Conservation (phyloP, 1,284 basidiomycete species). For the Mycena sp. region DNA sequence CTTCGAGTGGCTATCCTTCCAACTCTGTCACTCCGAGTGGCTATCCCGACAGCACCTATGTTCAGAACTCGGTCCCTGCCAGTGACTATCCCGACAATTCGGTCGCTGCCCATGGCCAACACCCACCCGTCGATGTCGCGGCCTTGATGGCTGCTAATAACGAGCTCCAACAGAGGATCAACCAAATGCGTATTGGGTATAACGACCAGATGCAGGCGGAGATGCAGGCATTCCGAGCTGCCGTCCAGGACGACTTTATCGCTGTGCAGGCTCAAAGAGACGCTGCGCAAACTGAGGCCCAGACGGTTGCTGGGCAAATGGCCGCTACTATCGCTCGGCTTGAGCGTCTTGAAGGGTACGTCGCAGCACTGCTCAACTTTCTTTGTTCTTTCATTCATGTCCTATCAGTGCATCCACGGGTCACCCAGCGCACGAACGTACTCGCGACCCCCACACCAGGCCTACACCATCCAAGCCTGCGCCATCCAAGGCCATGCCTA, state of each 20-base stretch:
- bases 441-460: background rate
- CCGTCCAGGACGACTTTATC: background rate
- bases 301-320: too few species aligned
- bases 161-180: background rate
- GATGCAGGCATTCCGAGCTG: background rate
- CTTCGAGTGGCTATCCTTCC: background rate
- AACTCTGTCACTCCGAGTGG: too few species aligned
- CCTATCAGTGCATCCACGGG: slow-evolving; percentile 3
- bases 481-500: background rate
- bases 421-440: too few species aligned
- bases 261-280: slow-evolving; percentile 10
- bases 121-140: background rate
- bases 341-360: slow-evolving; percentile 13
- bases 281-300: background rate
- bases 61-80: too few species aligned
- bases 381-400: background rate
- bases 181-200: slow-evolving; percentile 1
- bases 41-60: too few species aligned
- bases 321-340: slow-evolving; percentile 12
- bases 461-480: background rate
- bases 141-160: background rate
- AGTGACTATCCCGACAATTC: too few species aligned
- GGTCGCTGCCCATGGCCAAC: background rate
- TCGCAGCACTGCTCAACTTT: background rate
- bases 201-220: background rate